A percentile compares a stretch with the other conserved stretches of the same genome.
phyloP scores from a whole-genome alignment of 202 grass and related monocot genomes.

The Panicum hallii region DNA sequence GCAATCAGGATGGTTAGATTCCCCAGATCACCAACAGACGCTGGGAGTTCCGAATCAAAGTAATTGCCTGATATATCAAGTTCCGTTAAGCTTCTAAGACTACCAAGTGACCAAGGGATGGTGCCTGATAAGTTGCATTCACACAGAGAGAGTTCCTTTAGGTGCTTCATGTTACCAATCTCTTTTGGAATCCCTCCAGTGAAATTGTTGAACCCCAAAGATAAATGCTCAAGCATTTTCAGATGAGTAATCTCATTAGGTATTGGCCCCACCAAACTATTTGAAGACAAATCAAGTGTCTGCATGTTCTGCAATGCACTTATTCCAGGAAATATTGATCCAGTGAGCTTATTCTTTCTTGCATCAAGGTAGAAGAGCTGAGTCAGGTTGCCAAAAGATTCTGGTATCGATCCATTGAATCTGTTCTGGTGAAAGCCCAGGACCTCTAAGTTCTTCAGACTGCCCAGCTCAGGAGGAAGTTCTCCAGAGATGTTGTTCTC shows the following conservation, averaged over 20 bases:
- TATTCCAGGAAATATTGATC: slow-evolving; percentile 55
- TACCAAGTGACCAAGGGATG: slow-evolving; percentile 66
- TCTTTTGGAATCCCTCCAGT: slow-evolving; percentile 74
- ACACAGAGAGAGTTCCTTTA: slow-evolving; percentile 55
- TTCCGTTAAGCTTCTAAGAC: slow-evolving; percentile 58
- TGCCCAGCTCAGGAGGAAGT: slow-evolving; percentile 65
- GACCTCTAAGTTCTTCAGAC: slow-evolving; percentile 59
- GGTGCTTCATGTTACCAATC: slow-evolving; percentile 63
- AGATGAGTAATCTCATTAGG: slow-evolving; percentile 59
- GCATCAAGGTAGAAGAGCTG: not conserved
- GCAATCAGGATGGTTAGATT: slow-evolving; percentile 56
- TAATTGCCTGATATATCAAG: slow-evolving; percentile 75
- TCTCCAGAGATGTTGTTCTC: slow-evolving; percentile 56
- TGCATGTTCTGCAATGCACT: not conserved
- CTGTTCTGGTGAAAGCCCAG: slow-evolving; percentile 49
- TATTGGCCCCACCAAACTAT: slow-evolving; percentile 57
- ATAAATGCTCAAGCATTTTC: slow-evolving; percentile 54
- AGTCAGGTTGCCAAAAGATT: not conserved
- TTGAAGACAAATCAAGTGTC: slow-evolving; percentile 66
- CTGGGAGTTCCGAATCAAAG: slow-evolving; percentile 65
- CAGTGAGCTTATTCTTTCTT: slow-evolving; percentile 41
- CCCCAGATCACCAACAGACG: slow-evolving; percentile 60
- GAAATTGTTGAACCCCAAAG: slow-evolving; percentile 60
- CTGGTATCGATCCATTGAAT: not conserved
- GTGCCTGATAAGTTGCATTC: slow-evolving; percentile 62